A percentile compares a stretch with the other conserved stretches of the same genome.
These are phyloP conservation scores for Rhodotorula sp. DNA, from an alignment of 1,284 basidiomycete genomes.

Conservation along the genomic window DNA sequence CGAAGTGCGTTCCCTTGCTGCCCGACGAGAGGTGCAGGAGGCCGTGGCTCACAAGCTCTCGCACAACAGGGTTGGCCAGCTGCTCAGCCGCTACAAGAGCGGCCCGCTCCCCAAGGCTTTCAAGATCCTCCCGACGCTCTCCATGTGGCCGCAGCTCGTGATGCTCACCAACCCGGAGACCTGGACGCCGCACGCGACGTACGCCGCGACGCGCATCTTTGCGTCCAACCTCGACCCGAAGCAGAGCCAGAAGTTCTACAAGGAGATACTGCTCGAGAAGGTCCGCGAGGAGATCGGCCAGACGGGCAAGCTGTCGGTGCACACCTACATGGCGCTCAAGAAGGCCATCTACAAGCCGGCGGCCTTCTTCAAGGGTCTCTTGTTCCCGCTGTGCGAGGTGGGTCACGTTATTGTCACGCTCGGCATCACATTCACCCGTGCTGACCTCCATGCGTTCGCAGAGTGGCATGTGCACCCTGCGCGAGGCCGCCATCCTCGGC, in stretches of 20 bases:
- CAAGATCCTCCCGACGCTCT: slow-evolving; percentile 95
- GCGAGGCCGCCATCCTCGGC: slow-evolving; percentile 92
- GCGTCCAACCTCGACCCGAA: slow-evolving; percentile 95
- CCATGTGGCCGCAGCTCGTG: slow-evolving; percentile 93
- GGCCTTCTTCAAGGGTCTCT: slow-evolving; percentile 97
- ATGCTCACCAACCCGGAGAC: slow-evolving; percentile 87
- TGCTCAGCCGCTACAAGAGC: slow-evolving; percentile 89
- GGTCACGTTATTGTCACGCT: slow-evolving; percentile 45
- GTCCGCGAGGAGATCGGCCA: slow-evolving; percentile 82
- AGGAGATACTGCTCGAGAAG: slow-evolving; percentile 88
- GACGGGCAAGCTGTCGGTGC: slow-evolving; percentile 80
- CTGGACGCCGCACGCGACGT: slow-evolving; percentile 95
- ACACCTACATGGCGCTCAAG: slow-evolving; percentile 83
- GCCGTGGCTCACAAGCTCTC: too few relatives aligned
- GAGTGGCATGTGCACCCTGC: slow-evolving; percentile 77
- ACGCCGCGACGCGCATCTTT: slow-evolving; percentile 92
- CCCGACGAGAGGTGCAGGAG: too few relatives aligned
- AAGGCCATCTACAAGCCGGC: slow-evolving; percentile 93
- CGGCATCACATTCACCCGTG: too few relatives aligned
- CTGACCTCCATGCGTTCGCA: slow-evolving; percentile 42
- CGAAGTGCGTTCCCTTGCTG: slow-evolving; percentile 64
- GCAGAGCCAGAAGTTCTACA: slow-evolving; percentile 91
- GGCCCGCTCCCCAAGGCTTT: slow-evolving; percentile 95
- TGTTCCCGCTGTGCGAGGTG: slow-evolving; percentile 93
- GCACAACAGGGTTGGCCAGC: slow-evolving; percentile 70